A percentile compares a stretch with the other conserved stretches of the same genome.
Conservation (phyloP, 2,329 filamentous ascomycete genomes). For the Colletotrichum tofieldiae region DNA sequence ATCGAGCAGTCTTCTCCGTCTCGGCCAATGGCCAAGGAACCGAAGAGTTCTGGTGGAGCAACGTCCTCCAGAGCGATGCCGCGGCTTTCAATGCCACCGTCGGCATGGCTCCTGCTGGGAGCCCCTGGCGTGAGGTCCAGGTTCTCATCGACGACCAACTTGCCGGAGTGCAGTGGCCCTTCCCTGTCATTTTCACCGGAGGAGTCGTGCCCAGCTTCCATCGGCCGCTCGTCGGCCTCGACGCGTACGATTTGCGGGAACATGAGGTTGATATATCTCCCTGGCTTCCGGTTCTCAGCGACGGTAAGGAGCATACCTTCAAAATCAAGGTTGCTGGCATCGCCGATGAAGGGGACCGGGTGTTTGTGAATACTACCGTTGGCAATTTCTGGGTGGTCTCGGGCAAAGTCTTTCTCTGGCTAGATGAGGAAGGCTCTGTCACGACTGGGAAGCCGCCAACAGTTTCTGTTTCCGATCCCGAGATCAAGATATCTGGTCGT, state of each 20-base stretch:
- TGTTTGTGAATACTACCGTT: conserved; percentile 68
- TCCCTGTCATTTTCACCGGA: conserved; percentile 86
- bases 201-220: conserved; percentile 84
- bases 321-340: conserved; percentile 78
- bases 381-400: conserved; percentile 82
- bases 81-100: conserved; percentile 71
- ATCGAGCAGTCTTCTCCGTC: conserved; percentile 82
- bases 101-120: conserved; percentile 75
- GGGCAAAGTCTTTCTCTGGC: conserved; percentile 87
- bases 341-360: conserved; percentile 66
- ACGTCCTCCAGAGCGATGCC: conserved; percentile 76
- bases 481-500: conserved; percentile 65
- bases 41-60: conserved; percentile 92
- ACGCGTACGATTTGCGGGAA: conserved; percentile 84
- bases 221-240: conserved; percentile 83
- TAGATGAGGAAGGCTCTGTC: conserved; percentile 66
- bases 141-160: conserved; percentile 80
- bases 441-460: conserved; percentile 65
- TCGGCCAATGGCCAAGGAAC: conserved; percentile 81
- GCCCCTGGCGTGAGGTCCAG: conserved; percentile 85
- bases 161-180: conserved; percentile 85
- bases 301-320: conserved; percentile 77
- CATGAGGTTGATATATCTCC: conserved; percentile 88
- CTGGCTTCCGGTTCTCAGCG: conserved; percentile 79
- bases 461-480: conserved; percentile 55